phyloP scores from a whole-genome alignment of 129 eudicot species.

The Oenanthe sinensis region DNA sequence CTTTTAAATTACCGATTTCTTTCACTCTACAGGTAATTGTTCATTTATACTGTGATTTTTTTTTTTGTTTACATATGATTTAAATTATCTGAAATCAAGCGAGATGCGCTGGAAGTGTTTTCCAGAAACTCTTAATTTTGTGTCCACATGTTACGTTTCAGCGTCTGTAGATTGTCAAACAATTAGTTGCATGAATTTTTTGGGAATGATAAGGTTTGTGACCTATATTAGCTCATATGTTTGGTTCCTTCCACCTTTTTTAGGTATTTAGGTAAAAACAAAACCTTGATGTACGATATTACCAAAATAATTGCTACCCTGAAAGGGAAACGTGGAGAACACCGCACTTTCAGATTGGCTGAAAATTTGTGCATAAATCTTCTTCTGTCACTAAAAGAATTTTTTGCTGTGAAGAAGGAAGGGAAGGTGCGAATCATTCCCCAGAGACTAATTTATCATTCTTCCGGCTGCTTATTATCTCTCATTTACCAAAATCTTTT shows the following conservation, averaged over 20 bases:
- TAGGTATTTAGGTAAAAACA: conserved; percentile 94
- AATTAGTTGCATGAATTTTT: neutral
- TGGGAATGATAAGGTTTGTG: neutral
- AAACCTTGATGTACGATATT: conserved; percentile 76
- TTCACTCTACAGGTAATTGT: conserved; percentile 78
- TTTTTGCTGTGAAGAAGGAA: conserved; percentile 82
- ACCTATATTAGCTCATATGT: neutral
- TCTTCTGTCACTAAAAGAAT: conserved; percentile 68
- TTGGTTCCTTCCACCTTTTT: conserved; percentile 12
- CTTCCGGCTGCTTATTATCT: neutral
- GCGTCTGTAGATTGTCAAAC: neutral
- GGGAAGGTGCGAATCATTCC: conserved; percentile 51
- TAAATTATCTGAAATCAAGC: neutral
- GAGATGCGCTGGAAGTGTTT: neutral
- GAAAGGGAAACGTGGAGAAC: conserved; percentile 96
- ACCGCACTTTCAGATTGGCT: conserved; percentile 83
- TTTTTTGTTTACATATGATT: conserved; percentile 8
- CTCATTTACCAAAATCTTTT: conserved; percentile 13
- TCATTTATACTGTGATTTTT: neutral
- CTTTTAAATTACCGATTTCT: conserved; percentile 85
- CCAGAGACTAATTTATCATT: neutral
- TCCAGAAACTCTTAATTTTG: neutral
- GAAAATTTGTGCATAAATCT: conserved; percentile 97
- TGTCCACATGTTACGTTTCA: neutral
- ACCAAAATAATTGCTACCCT: conserved; percentile 76